Evolutionary conservation across 768 basidiomycete genomes (phyloP).

Genomic region (Auricularia auricula-judae): DNA sequence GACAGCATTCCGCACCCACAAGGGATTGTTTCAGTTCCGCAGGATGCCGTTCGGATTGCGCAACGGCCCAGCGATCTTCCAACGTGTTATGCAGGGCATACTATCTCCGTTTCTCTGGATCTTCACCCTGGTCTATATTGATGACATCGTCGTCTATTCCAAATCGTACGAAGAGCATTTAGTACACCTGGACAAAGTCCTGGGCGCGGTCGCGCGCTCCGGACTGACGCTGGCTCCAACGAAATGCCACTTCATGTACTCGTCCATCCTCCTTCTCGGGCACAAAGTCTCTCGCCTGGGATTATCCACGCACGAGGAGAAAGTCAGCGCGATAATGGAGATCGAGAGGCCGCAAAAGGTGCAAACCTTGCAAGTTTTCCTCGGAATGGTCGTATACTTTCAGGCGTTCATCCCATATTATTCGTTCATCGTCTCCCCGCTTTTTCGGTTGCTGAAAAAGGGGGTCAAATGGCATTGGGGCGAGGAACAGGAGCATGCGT

Average conservation of each 20-base stretch:
- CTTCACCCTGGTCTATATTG: slow-evolving; percentile 7
- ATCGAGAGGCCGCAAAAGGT: slow-evolving; percentile 16
- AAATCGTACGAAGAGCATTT: slow-evolving; percentile 18
- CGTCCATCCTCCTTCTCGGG: slow-evolving; percentile 17
- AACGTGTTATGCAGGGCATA: slow-evolving; percentile 25
- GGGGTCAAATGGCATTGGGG: slow-evolving; percentile 15
- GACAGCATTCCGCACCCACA: slow-evolving; percentile 28
- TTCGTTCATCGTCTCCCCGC: slow-evolving; percentile 21
- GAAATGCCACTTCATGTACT: slow-evolving; percentile 19
- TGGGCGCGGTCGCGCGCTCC: slow-evolving; percentile 8
- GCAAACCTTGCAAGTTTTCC: slow-evolving; percentile 20
- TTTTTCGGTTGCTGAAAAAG: slow-evolving; percentile 24
- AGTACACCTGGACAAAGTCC: slow-evolving; percentile 10
- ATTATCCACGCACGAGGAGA: slow-evolving; percentile 26
- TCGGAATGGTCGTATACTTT: slow-evolving; percentile 30
- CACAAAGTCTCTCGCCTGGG: slow-evolving; percentile 20
- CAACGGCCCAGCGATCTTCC: slow-evolving; percentile 9
- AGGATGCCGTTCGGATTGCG: slow-evolving; percentile 30
- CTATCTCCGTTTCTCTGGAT: slow-evolving; percentile 10
- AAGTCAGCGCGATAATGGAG: slow-evolving; percentile 23
- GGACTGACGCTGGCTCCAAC: slow-evolving; percentile 11
- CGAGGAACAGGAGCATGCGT: slow-evolving; percentile 17
- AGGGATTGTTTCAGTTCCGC: slow-evolving; percentile 29
- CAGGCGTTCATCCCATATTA: slow-evolving; percentile 23
- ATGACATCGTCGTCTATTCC: slow-evolving; percentile 14